A percentile compares a stretch with the other conserved stretches of the same genome.
Evolutionary conservation across 2,329 filamentous ascomycete genomes (phyloP).

Genomic region (Stagonosporopsis vannaccii): DNA sequence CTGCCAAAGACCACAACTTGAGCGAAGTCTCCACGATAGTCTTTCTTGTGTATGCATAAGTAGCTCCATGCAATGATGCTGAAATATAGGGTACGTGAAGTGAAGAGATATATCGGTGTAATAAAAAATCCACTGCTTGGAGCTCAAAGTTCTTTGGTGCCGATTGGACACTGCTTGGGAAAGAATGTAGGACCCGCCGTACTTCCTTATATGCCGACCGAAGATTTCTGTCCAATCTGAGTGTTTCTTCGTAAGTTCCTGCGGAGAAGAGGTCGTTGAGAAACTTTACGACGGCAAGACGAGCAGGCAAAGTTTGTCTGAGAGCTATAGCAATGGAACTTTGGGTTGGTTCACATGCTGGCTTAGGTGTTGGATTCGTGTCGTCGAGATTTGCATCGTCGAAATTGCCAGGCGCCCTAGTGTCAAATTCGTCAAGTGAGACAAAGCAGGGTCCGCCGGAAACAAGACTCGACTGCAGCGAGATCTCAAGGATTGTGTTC

Average conservation of each 20-base stretch:
- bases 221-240: slow-evolving; percentile 33
- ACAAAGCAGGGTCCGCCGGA: slow-evolving; percentile 48
- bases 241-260: slow-evolving; percentile 38
- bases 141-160: slow-evolving; percentile 22
- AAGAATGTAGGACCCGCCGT: slow-evolving; percentile 26
- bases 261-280: slow-evolving; percentile 34
- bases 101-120: slow-evolving; percentile 37
- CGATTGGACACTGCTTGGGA: neutral
- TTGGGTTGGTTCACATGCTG: slow-evolving; percentile 43
- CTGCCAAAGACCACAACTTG: slow-evolving; percentile 34
- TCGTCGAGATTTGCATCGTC: slow-evolving; percentile 51
- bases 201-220: slow-evolving; percentile 30
- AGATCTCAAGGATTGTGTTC: slow-evolving; percentile 49
- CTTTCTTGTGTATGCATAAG: slow-evolving; percentile 39
- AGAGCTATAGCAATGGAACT: slow-evolving; percentile 48
- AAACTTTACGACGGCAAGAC: slow-evolving; percentile 47
- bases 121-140: slow-evolving; percentile 34
- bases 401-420: slow-evolving; percentile 49
- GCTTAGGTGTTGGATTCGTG: slow-evolving; percentile 35
- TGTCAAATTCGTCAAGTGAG: slow-evolving; percentile 47
- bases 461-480: slow-evolving; percentile 47
- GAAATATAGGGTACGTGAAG: slow-evolving; percentile 39
- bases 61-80: slow-evolving; percentile 27
- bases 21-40: slow-evolving; percentile 35
- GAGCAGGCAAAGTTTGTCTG: slow-evolving; percentile 46